A percentile compares a stretch with the other conserved stretches of the same genome.
Evolutionary conservation across 116 monocot genomes (phyloP).

Genomic region (Thalassia testudinum): DNA sequence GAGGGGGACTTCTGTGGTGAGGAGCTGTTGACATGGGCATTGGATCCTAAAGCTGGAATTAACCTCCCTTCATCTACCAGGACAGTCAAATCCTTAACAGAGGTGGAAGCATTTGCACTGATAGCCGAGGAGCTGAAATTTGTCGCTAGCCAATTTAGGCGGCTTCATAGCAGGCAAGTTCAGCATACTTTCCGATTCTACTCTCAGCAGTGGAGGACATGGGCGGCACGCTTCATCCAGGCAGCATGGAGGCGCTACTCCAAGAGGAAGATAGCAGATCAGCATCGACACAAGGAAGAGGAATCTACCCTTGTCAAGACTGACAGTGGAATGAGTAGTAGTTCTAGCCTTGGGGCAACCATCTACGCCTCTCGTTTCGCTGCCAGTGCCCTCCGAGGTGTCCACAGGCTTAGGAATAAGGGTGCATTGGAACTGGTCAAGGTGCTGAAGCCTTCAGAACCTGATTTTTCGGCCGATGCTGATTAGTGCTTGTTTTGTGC

Average conservation of each 20-base stretch:
- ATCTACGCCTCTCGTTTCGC: conserved; percentile 22
- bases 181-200: conserved; percentile 5
- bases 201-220: conserved; percentile 5
- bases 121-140: conserved; percentile 3
- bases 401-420: conserved; percentile 11
- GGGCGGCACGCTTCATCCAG: conserved; percentile 5
- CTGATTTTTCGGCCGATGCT: conserved; percentile 16
- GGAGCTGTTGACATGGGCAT: conserved; percentile 6
- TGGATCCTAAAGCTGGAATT: conserved; percentile 2
- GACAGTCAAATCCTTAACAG: conserved; percentile 2
- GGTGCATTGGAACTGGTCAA: conserved; percentile 8
- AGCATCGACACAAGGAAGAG: neutral
- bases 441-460: conserved; percentile 21
- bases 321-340: neutral
- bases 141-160: conserved; percentile 5
- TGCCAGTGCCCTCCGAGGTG: conserved; percentile 13
- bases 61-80: conserved; percentile 7
- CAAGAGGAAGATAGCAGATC: conserved; percentile 6
- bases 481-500: neutral
- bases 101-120: conserved; percentile 6
- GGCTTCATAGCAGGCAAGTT: conserved; percentile 7
- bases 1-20: conserved; percentile 7
- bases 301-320: neutral
- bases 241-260: conserved; percentile 4
- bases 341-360: conserved; percentile 13